Evolutionary conservation across 495 filamentous ascomycete genomes (phyloP), one percentile per base, ranked within the genome.

Genomic region (Podospora pseudocomata): DNA sequence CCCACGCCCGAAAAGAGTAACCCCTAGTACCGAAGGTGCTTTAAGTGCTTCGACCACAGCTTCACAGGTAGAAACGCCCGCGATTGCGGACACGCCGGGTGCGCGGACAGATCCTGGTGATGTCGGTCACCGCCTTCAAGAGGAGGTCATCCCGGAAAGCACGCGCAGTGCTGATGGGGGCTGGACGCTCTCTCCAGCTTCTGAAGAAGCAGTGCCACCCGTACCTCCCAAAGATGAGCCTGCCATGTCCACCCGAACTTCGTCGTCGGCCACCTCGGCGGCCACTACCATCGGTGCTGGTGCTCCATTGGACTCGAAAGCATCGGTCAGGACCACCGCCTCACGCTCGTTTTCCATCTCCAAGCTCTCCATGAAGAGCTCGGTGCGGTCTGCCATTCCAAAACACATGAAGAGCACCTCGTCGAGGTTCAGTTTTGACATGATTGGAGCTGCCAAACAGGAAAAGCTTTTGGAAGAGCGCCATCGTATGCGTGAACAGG

Each of bases 371-470:
- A 69, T 76, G 5, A 75, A 81, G 27, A 77, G 77, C 58, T 76
- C 80, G 4, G 76, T 77, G 18, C 74, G 85, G 5, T 85, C 85
- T 3, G 86, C 87, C 0, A 55, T 85, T 19, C 91, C 91, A 0
- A 90, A 83, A 70, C 92, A 94, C 76, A 88, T 93, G 76, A 93
- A 90, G 71, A 94, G 92, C 76, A 94, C 90, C 64, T 91, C 93
- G 0, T 96, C 92, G 2, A 83, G 93, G 11, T 97, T 97, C 71
- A 96, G 92, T 74, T 97, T 97, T 72, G 93, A 97, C 73, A 91
- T 97, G 85, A 87, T 90, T n/a, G 92, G 91, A 39, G 88, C 91
- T 16, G 88, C 90, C 5, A 85, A 85, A 13, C 89, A 96, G 75
- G 93, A 97, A 76, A 89, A 89, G 73, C 73, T 94, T 2, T 77